These are phyloP conservation scores for Mrakia blollopis DNA, from an alignment of 768 basidiomycete genomes.

Conservation along the genomic window DNA sequence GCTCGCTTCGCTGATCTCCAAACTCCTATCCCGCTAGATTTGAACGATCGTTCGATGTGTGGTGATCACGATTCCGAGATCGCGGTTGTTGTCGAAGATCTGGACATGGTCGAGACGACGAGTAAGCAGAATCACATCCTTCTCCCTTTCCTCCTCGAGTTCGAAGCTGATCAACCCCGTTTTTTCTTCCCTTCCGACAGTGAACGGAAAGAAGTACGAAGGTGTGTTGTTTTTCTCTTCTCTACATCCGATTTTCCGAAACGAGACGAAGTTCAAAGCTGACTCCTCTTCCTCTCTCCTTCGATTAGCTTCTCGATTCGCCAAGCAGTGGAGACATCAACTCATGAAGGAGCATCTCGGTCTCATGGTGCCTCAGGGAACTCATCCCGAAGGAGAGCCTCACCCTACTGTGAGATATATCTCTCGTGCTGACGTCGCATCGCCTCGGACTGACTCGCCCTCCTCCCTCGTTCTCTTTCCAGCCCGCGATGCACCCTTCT, in stretches of 20 bases:
- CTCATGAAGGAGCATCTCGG: conserved; percentile 33
- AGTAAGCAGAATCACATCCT: conserved; percentile 40
- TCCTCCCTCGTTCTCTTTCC: background rate
- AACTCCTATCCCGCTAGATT: background rate
- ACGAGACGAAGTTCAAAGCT: too few species aligned
- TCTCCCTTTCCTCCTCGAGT: background rate
- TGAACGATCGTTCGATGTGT: conserved; percentile 30
- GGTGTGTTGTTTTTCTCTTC: too few species aligned
- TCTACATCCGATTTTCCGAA: too few species aligned
- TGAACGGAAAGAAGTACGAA: conserved; percentile 26
- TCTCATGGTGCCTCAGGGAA: conserved; percentile 47
- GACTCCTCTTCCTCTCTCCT: too few species aligned
- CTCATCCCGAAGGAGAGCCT: conserved; percentile 24
- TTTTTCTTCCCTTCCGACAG: background rate
- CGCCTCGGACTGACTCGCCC: background rate
- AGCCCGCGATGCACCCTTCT: conserved; percentile 66
- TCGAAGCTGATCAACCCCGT: background rate
- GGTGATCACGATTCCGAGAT: conserved; percentile 63
- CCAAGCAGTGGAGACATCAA: conserved; percentile 30
- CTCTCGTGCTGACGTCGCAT: background rate
- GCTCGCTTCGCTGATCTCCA: background rate
- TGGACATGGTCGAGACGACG: conserved; percentile 62
- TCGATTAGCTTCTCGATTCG: conserved; percentile 17
- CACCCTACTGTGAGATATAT: background rate
- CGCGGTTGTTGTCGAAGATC: conserved; percentile 78